phyloP scores from a whole-genome alignment of 768 basidiomycete genomes.

The Lentinula detonsa region DNA sequence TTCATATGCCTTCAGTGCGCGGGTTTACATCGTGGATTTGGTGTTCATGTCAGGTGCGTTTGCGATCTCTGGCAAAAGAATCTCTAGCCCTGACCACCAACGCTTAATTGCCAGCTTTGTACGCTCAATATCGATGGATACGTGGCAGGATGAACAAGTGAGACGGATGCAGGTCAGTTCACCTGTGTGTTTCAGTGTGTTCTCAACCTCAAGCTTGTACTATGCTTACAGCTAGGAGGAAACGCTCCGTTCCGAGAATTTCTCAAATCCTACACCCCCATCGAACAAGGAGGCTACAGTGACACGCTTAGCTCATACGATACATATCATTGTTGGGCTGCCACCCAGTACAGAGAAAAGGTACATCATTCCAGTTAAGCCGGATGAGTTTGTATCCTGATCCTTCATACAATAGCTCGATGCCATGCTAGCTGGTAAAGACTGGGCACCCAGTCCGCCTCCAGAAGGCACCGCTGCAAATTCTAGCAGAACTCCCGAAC shows the following conservation, averaged over 20 bases:
- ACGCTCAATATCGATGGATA: constrained; percentile 93
- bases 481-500: constrained; percentile 30
- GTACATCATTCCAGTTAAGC: constrained; percentile 28
- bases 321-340: constrained; percentile 92
- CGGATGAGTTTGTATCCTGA: constrained; percentile 4
- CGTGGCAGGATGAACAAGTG: constrained; percentile 88
- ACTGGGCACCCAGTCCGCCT: constrained; percentile 75
- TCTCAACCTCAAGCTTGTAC: constrained; percentile 2
- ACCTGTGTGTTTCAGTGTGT: not conserved
- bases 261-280: constrained; percentile 60
- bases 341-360: constrained; percentile 92
- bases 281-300: constrained; percentile 64
- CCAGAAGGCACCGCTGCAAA: constrained; percentile 38
- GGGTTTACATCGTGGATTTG: constrained; percentile 82
- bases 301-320: constrained; percentile 58
- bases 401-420: constrained; percentile 55
- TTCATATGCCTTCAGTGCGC: constrained; percentile 92
- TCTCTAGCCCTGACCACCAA: constrained; percentile 13
- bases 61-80: constrained; percentile 5
- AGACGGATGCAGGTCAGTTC: constrained; percentile 78
- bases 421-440: constrained; percentile 62
- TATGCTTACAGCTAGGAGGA: constrained; percentile 64
- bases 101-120: constrained; percentile 60
- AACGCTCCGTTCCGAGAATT: constrained; percentile 81
- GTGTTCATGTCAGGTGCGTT: constrained; percentile 81